Evolutionary conservation across 1,284 basidiomycete species (phyloP).

Genomic region (Microbotryum silenes-acaulis): DNA sequence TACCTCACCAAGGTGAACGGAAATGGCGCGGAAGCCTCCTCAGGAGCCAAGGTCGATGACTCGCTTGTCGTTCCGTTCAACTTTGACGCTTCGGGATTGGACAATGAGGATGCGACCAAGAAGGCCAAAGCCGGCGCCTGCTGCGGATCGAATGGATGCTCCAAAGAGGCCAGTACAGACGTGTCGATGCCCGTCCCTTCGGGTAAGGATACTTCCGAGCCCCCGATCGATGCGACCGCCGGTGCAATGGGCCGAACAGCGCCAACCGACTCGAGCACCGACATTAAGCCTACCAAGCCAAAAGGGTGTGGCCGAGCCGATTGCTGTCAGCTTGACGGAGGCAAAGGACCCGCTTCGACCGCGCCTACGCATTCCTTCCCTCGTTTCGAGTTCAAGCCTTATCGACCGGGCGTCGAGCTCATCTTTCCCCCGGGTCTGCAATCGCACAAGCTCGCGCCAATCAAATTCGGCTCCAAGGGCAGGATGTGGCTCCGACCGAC

Average conservation of each 20-base stretch:
- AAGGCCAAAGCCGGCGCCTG: background rate
- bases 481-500: conserved; percentile 28
- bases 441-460: conserved; percentile 28
- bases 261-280: background rate
- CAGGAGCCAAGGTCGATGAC: conserved; percentile 9
- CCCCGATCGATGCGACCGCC: conserved; percentile 18
- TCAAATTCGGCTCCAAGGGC: conserved; percentile 16
- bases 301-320: conserved; percentile 30
- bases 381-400: conserved; percentile 37
- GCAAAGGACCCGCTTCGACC: background rate
- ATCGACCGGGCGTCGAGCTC: conserved; percentile 38
- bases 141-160: background rate
- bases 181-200: conserved; percentile 20
- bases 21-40: background rate
- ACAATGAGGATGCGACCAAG: background rate
- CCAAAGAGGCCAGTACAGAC: conserved; percentile 14
- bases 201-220: background rate
- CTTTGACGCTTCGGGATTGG: conserved; percentile 11
- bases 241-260: conserved; percentile 13
- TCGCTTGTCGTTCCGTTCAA: conserved; percentile 31
- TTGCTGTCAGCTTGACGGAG: conserved; percentile 27
- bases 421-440: conserved; percentile 40
- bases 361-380: conserved; percentile 27
- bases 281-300: background rate
- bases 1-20: conserved; percentile 16